Percentiles rank a stretch among this genome's conserved stretches.
Conservation (phyloP, 2,329 filamentous ascomycete genomes). For the Scedosporium boydii region DNA sequence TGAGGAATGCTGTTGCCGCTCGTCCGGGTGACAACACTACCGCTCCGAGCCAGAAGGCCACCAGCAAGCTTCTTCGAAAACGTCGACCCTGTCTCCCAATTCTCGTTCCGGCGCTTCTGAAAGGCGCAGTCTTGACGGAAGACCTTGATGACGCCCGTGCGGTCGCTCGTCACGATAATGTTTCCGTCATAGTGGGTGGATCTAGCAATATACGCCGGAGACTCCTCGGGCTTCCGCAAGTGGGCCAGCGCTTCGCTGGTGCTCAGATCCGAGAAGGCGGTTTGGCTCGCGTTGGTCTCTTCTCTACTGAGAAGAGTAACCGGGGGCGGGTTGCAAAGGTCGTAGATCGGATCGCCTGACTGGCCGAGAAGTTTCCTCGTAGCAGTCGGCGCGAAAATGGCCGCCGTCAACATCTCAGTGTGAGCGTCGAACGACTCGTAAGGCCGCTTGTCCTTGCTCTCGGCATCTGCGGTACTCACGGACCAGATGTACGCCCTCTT, state of each 20-base stretch:
- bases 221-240: conserved; percentile 49
- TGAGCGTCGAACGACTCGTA: conserved; percentile 89
- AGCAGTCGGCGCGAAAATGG: conserved; percentile 70
- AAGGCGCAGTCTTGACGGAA: conserved; percentile 92
- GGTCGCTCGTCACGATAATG: conserved; percentile 87
- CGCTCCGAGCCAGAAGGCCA: conserved; percentile 47
- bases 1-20: conserved; percentile 36
- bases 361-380: conserved; percentile 68
- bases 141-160: conserved; percentile 81
- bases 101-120: conserved; percentile 64
- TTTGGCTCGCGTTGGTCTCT: conserved; percentile 42
- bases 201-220: conserved; percentile 67
- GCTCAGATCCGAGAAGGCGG: conserved; percentile 25
- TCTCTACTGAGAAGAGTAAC: conserved; percentile 70
- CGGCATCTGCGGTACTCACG: conserved; percentile 41
- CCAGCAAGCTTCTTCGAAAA: conserved; percentile 61
- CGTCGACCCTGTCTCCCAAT: conserved; percentile 67
- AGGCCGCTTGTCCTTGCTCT: conserved; percentile 69
- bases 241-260: conserved; percentile 21
- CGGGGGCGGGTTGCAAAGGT: conserved; percentile 90
- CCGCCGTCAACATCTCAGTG: conserved; percentile 78
- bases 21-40: conserved; percentile 45
- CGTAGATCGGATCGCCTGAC: conserved; percentile 89
- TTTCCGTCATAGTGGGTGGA: conserved; percentile 71
- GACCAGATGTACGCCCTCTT: conserved; percentile 87